Percentiles rank a stretch among this genome's conserved stretches.
Evolutionary conservation across 2,329 filamentous ascomycete genomes (phyloP).

Genomic region (Cladosporium sp.): DNA sequence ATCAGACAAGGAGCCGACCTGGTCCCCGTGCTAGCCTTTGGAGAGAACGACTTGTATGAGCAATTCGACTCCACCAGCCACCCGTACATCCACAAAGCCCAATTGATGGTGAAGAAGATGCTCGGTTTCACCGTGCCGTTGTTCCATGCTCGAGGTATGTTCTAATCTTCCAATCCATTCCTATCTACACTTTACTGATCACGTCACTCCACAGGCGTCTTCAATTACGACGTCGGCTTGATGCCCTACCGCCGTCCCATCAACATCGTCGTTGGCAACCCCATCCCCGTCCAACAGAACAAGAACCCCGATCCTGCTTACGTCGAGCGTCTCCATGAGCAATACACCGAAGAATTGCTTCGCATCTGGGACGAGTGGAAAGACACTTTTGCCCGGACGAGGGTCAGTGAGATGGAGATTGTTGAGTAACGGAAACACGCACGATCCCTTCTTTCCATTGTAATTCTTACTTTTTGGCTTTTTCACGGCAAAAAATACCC

Average conservation of each 20-base stretch:
- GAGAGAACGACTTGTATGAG: slow-evolving; percentile 94
- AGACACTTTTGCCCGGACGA: slow-evolving; percentile 63
- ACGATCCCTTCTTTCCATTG: too few relatives aligned
- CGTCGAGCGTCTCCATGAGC: slow-evolving; percentile 72
- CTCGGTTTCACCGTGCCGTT: slow-evolving; percentile 91
- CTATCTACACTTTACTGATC: neutral
- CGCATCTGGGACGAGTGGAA: slow-evolving; percentile 74
- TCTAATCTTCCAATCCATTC: neutral
- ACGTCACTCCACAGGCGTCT: slow-evolving; percentile 57
- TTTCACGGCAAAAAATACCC: too few relatives aligned
- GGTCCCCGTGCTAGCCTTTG: slow-evolving; percentile 87
- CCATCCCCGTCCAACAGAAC: slow-evolving; percentile 65
- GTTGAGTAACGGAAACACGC: slow-evolving; percentile 43
- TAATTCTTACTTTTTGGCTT: too few relatives aligned
- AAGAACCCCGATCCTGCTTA: slow-evolving; percentile 67
- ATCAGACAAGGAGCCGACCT: slow-evolving; percentile 89
- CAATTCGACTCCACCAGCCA: slow-evolving; percentile 75
- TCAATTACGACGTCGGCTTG: slow-evolving; percentile 95
- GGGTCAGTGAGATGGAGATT: slow-evolving; percentile 64
- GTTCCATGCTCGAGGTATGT: slow-evolving; percentile 66
- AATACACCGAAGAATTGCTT: slow-evolving; percentile 72
- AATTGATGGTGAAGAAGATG: slow-evolving; percentile 77
- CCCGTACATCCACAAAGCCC: slow-evolving; percentile 72
- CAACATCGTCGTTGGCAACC: slow-evolving; percentile 83
- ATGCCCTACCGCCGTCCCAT: slow-evolving; percentile 88